Evolutionary conservation across 169 alveolate genomes (phyloP).

Genomic region (Plasmodium gallinaceum): DNA sequence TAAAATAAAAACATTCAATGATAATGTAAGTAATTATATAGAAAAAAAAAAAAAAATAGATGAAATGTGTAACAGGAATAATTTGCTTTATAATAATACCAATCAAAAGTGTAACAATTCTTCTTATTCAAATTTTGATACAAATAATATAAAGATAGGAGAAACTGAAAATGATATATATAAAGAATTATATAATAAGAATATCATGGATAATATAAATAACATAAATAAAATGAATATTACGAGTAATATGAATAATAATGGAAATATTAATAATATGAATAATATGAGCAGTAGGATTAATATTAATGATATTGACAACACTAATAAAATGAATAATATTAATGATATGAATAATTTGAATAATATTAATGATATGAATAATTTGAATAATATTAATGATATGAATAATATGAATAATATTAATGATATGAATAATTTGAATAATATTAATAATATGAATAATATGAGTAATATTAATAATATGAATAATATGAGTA

Average conservation of each 20-base stretch:
- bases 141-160: no score
- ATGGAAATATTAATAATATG: background rate
- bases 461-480: background rate
- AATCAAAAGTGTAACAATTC: background rate
- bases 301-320: background rate
- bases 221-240: background rate
- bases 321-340: background rate
- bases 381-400: background rate
- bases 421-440: no score
- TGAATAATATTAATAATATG: no score
- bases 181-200: no score
- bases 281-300: background rate
- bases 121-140: no score
- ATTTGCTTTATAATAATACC: background rate
- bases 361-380: background rate
- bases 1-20: slow-evolving; percentile 18
- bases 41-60: slow-evolving; percentile 29
- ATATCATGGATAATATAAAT: background rate
- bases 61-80: background rate
- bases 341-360: background rate
- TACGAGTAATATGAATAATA: background rate
- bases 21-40: slow-evolving; percentile 29
- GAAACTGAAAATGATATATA: no score
- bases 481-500: background rate
- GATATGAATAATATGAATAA: no score